phyloP scores from a whole-genome alignment of 2,329 filamentous ascomycete species.

The Nannizziopsis arthrosporioides region DNA sequence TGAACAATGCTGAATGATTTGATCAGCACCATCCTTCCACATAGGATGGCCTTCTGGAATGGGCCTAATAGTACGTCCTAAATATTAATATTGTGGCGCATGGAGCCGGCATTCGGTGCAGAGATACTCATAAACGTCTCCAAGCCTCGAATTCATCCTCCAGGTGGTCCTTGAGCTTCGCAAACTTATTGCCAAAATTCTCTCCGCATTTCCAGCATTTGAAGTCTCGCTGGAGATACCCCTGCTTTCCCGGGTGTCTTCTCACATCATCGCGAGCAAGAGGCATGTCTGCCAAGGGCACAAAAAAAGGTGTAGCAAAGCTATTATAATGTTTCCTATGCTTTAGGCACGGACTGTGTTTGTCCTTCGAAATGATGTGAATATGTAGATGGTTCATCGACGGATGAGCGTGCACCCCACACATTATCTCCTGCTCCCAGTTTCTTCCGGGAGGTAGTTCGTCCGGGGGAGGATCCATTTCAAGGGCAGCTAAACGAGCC shows the following conservation, averaged over 20 bases:
- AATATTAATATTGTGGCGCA: too few species aligned
- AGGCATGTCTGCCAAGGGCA: constrained; percentile 69
- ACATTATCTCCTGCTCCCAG: constrained; percentile 62
- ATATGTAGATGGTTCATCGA: constrained; percentile 89
- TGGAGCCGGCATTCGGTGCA: background rate
- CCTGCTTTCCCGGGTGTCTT: constrained; percentile 43
- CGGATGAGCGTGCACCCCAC: constrained; percentile 75
- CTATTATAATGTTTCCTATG: constrained; percentile 86
- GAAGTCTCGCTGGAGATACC: constrained; percentile 55
- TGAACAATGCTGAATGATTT: background rate
- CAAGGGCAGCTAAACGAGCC: constrained; percentile 52
- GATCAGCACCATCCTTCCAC: too few species aligned
- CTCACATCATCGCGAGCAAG: constrained; percentile 54
- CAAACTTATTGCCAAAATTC: constrained; percentile 64
- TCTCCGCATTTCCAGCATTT: constrained; percentile 73
- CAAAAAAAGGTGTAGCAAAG: constrained; percentile 75
- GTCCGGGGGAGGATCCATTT: constrained; percentile 39
- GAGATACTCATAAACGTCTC: constrained; percentile 46
- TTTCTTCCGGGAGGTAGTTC: constrained; percentile 60
- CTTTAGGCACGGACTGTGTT: constrained; percentile 58
- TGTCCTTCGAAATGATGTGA: constrained; percentile 73
- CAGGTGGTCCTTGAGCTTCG: constrained; percentile 63
- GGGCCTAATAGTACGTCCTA: background rate
- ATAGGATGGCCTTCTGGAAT: background rate
- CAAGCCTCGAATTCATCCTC: constrained; percentile 62